Conservation (phyloP, 2,329 filamentous ascomycete species). For the Botryotinia globosa region DNA sequence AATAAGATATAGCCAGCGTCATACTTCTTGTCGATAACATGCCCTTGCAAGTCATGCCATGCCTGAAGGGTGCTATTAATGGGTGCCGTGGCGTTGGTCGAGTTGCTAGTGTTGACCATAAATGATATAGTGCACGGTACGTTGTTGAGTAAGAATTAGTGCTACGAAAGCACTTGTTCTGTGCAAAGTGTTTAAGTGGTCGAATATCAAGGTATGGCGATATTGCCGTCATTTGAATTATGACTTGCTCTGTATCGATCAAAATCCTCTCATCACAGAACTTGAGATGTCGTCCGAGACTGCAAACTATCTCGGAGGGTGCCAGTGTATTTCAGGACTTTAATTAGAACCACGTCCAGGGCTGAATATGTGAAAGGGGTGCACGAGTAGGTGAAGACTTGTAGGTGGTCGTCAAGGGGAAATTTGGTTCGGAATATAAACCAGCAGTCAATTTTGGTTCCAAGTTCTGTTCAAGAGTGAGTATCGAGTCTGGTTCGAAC, state of each 20-base stretch:
- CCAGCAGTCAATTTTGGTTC: neutral
- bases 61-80: constrained; percentile 6
- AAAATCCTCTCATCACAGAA: neutral
- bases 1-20: constrained; percentile 63
- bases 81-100: constrained; percentile 16
- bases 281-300: neutral
- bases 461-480: neutral
- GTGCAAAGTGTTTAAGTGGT: neutral
- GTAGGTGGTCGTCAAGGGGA: neutral
- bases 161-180: neutral
- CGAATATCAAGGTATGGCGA: constrained; percentile 1
- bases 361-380: neutral
- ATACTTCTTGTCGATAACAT: constrained; percentile 27
- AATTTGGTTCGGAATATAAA: neutral
- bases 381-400: neutral
- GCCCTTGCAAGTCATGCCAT: constrained; percentile 23
- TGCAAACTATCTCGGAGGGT: neutral
- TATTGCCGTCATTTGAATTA: constrained; percentile 14
- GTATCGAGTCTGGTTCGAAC: constrained; percentile 8
- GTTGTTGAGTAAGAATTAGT: neutral
- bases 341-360: neutral
- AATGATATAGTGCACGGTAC: neutral
- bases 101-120: constrained; percentile 16
- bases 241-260: neutral
- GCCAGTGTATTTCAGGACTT: neutral